Evolutionary conservation across 208 protist species (phyloP), one percentile per base, ranked within the genome.

Genomic region (Acanthamoeba divionensis): DNA sequence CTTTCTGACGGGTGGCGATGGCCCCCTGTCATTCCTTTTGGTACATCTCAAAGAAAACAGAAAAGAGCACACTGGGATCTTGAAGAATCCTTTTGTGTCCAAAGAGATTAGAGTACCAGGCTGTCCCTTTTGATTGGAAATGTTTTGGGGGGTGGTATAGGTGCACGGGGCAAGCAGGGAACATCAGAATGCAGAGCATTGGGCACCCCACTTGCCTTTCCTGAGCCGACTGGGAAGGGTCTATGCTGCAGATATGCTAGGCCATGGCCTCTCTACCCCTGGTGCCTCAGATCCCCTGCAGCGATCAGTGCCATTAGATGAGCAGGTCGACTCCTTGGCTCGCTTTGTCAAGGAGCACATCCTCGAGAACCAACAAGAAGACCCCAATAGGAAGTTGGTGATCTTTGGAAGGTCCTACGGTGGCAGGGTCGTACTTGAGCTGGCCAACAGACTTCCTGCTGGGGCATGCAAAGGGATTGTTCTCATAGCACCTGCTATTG

Each of bases 111-210:
- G n/a, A n/a, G n/a, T n/a, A n/a, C n/a, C n/a, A n/a, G n/a, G n/a
- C n/a, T n/a, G n/a, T n/a, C n/a, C n/a, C n/a, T n/a, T n/a, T n/a
- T n/a, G n/a, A n/a, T n/a, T n/a, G n/a, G n/a, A n/a, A n/a, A n/a
- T n/a, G n/a, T n/a, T n/a, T n/a, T n/a, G n/a, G n/a, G n/a, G n/a
- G n/a, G n/a, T n/a, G n/a, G n/a, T n/a, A n/a, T n/a, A 83, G 79
- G 41, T 88, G 5, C 79, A 88, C n/a, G 79, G 79, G 2, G 79
- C 55, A 2, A 69, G 57, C 79, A 67, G 57, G 54, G 57, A 88
- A 44, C 55, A 60, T n/a, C 79, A 88, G 57, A 88, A 69, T 44
- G 52, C 79, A 10, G 55, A 33, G 9, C 79, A 88, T n/a, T 88
- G 79, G 79, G 13, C 15, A 31, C 52, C 31, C 0, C 79, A 88